These are phyloP conservation scores for Passalora sequoiae DNA, from an alignment of 2,329 filamentous ascomycete species.

Conservation along the genomic window DNA sequence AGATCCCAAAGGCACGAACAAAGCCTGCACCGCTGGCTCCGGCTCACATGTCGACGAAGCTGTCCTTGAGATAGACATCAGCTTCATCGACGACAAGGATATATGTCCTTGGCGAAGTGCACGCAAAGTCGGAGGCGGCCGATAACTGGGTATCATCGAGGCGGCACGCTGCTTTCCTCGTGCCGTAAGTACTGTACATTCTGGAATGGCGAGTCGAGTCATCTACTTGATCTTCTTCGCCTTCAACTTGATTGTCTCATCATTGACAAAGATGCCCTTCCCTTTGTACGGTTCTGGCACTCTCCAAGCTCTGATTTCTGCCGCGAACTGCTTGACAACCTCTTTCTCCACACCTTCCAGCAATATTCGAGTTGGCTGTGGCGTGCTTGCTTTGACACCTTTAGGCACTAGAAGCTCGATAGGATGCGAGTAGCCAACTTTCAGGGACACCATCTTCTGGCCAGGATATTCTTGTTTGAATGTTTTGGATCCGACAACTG, in stretches of 20 bases:
- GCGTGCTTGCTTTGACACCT: slow-evolving; percentile 79
- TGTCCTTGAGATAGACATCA: too few relatives aligned
- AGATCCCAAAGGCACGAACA: too few relatives aligned
- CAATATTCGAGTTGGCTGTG: slow-evolving; percentile 84
- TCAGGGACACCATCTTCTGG: slow-evolving; percentile 85
- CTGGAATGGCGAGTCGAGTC: too few relatives aligned
- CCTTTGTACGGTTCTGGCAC: slow-evolving; percentile 97
- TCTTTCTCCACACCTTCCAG: slow-evolving; percentile 84
- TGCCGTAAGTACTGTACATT: too few relatives aligned
- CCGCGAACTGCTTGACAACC: slow-evolving; percentile 84
- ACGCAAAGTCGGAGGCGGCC: too few relatives aligned
- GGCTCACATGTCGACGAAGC: too few relatives aligned
- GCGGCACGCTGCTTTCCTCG: too few relatives aligned
- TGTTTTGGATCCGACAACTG: slow-evolving; percentile 47
- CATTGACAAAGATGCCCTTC: slow-evolving; percentile 97
- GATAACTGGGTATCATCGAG: too few relatives aligned
- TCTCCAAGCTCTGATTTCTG: slow-evolving; percentile 81
- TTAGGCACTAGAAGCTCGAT: slow-evolving; percentile 80
- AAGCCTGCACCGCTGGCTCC: too few relatives aligned
- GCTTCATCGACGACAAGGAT: too few relatives aligned
- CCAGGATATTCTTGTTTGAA: slow-evolving; percentile 64
- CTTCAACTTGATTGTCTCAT: slow-evolving; percentile 97
- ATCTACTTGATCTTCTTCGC: slow-evolving; percentile 66
- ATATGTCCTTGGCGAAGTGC: too few relatives aligned
- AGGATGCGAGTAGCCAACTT: slow-evolving; percentile 94